Evolutionary conservation across 768 basidiomycete genomes (phyloP).

Genomic region (Lactifluus piperatus): DNA sequence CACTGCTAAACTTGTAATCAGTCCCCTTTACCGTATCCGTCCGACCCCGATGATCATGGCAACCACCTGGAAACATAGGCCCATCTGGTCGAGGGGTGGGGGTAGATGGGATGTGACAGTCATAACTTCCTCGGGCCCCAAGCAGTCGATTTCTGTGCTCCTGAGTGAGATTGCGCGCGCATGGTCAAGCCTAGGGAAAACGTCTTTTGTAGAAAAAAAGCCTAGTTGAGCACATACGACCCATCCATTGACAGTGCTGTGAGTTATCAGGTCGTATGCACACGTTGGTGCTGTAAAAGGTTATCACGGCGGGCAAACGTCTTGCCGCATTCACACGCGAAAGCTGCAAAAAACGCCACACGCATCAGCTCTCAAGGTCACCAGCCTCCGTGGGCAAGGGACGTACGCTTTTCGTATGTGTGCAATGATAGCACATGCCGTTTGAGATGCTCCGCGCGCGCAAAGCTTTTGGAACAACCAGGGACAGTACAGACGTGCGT

Average conservation of each 20-base stretch:
- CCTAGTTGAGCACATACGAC: not conserved
- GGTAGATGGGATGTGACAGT: not conserved
- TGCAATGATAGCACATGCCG: slow-evolving; percentile 75
- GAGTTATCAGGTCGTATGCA: slow-evolving; percentile 32
- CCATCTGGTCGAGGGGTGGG: not conserved
- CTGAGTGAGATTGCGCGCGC: not conserved
- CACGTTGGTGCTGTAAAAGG: slow-evolving; percentile 61
- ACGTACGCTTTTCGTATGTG: slow-evolving; percentile 77
- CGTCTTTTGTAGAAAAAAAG: not conserved
- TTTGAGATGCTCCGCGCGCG: slow-evolving; percentile 73
- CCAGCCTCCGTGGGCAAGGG: not conserved
- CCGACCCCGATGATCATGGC: not conserved
- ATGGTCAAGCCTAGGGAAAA: not conserved
- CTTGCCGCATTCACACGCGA: slow-evolving; percentile 61
- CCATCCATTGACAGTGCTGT: not conserved
- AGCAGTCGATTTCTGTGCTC: not conserved
- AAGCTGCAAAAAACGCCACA: slow-evolving; percentile 29
- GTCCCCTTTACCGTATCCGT: not conserved
- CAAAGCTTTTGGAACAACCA: slow-evolving; percentile 74
- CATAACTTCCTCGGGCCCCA: not conserved
- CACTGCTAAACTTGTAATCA: not conserved
- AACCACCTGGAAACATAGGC: not conserved
- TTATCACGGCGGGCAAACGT: slow-evolving; percentile 72
- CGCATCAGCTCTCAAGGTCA: not conserved
- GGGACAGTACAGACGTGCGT: slow-evolving; percentile 58